Evolutionary conservation across 2,329 filamentous ascomycete species (phyloP).

Genomic region (Chrysoporthe puriensis): DNA sequence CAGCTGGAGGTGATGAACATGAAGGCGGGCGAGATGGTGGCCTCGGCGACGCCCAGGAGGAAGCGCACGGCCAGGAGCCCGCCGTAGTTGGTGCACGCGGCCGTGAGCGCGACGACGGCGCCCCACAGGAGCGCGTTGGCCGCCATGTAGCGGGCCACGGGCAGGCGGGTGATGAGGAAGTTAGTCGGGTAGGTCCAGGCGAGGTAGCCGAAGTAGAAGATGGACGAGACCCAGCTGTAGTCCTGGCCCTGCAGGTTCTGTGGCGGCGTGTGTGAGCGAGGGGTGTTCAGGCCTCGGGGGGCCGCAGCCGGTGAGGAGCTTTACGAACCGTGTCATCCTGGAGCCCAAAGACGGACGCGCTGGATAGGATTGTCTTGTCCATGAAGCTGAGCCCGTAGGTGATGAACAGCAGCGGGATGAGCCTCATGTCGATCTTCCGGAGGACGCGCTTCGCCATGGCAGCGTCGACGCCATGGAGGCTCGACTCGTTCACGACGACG

Average conservation of each 20-base stretch:
- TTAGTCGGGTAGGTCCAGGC: conserved; percentile 45
- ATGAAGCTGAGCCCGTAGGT: conserved; percentile 65
- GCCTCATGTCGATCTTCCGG: conserved; percentile 57
- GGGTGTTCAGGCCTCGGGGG: neutral
- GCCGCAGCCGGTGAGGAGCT: neutral
- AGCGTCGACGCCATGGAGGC: conserved; percentile 23
- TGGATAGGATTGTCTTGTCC: conserved; percentile 62
- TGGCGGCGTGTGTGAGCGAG: neutral
- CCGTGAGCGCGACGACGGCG: conserved; percentile 47
- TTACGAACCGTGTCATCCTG: conserved; percentile 47
- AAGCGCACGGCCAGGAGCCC: conserved; percentile 56
- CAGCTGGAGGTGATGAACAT: conserved; percentile 60
- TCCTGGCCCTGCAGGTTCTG: conserved; percentile 45
- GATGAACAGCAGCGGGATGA: conserved; percentile 60
- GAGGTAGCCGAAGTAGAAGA: conserved; percentile 50
- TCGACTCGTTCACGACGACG: conserved; percentile 16
- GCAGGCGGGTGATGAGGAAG: conserved; percentile 50
- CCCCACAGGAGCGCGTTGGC: conserved; percentile 57
- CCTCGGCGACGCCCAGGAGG: conserved; percentile 58
- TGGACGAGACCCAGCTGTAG: conserved; percentile 51
- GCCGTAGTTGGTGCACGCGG: conserved; percentile 51
- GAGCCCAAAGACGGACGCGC: conserved; percentile 60
- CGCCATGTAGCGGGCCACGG: conserved; percentile 51
- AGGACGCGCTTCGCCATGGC: conserved; percentile 44
- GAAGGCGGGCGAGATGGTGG: conserved; percentile 57